Conservation (phyloP, 208 protist species). For the Leishmania tarentolae region DNA sequence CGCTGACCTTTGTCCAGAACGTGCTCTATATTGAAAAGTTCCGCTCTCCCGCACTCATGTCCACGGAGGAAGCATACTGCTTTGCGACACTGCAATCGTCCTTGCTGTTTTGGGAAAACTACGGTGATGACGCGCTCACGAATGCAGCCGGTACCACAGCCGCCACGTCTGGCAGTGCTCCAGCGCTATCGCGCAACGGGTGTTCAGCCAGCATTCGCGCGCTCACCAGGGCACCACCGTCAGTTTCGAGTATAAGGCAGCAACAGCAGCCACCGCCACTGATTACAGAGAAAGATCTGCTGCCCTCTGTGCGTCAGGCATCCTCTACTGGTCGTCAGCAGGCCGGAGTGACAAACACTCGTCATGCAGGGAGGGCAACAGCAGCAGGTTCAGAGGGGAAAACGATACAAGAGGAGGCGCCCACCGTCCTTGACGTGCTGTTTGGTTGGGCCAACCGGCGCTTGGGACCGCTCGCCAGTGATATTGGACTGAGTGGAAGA, state of each 20-base stretch:
- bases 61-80: conserved; percentile 75
- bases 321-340: conserved; percentile 21
- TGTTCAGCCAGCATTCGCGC: background rate
- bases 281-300: conserved; percentile 43
- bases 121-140: conserved; percentile 41
- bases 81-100: conserved; percentile 67
- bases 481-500: conserved; percentile 1
- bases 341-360: background rate
- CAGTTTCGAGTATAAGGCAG: background rate
- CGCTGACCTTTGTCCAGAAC: conserved; percentile 74
- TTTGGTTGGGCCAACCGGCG: conserved; percentile 40
- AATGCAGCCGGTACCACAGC: background rate
- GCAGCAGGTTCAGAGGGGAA: background rate
- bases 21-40: conserved; percentile 72
- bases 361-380: background rate
- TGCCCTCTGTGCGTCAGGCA: conserved; percentile 52
- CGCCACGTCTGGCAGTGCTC: background rate
- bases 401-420: conserved; percentile 7
- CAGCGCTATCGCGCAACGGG: background rate
- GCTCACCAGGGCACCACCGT: background rate
- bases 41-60: conserved; percentile 39
- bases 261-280: conserved; percentile 2
- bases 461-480: conserved; percentile 9
- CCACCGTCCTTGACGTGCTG: conserved; percentile 35
- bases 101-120: conserved; percentile 64